Percentiles rank a stretch among this genome's conserved stretches.
Evolutionary conservation across 257 asterid genomes (phyloP).

Genomic region (Anisodus tanguticus): DNA sequence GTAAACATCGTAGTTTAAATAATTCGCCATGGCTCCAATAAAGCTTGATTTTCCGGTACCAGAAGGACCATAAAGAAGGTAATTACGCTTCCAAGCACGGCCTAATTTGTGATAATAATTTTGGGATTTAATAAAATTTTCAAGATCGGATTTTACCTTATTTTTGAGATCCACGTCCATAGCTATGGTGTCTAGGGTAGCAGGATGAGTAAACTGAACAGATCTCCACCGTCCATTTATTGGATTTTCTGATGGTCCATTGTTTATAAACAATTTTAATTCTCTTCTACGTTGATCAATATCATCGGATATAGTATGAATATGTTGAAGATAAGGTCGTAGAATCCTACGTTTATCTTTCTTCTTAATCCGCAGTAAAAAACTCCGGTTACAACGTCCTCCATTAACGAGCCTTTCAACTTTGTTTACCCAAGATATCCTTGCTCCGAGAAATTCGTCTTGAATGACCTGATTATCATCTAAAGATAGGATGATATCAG

Average conservation of each 20-base stretch:
- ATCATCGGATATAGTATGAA: conserved; percentile 68
- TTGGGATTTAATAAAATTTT: conserved; percentile 67
- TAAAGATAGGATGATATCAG: conserved; percentile 70
- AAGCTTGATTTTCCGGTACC: conserved; percentile 94
- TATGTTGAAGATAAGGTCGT: conserved; percentile 74
- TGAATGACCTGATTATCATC: conserved; percentile 61
- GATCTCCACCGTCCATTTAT: conserved; percentile 76
- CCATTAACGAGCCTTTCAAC: conserved; percentile 36
- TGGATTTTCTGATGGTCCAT: conserved; percentile 36
- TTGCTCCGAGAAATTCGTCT: conserved; percentile 82
- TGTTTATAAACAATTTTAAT: conserved; percentile 60
- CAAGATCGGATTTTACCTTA: conserved; percentile 75
- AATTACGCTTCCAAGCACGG: conserved; percentile 91
- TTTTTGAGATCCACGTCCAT: conserved; percentile 89
- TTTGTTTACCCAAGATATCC: conserved; percentile 63
- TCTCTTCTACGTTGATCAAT: conserved; percentile 71
- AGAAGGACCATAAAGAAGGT: conserved; percentile 70
- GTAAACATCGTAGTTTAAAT: conserved; percentile 67
- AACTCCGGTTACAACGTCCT: conserved; percentile 36
- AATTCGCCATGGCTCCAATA: conserved; percentile 79
- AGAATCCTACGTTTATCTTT: conserved; percentile 73
- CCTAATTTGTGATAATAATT: conserved; percentile 84
- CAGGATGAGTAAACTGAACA: conserved; percentile 74
- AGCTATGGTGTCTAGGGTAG: conserved; percentile 79
- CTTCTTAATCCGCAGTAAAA: conserved; percentile 60